Base-by-base conservation (phyloP, 352 stramenopile genomes). In the Globisporangium perplexum region DNA sequence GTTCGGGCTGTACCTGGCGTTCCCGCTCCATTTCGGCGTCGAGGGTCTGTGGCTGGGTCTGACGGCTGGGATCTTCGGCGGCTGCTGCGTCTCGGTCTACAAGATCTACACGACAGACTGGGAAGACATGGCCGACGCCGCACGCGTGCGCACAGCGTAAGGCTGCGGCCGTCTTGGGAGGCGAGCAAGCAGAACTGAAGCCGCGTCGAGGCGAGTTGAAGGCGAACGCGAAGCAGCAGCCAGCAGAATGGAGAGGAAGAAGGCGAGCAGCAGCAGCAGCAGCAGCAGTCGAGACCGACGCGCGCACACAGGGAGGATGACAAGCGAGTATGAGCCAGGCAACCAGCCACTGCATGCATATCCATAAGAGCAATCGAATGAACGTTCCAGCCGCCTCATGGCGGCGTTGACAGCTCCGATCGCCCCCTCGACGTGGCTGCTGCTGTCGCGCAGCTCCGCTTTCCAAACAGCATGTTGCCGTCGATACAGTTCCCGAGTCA, bases 11-110 rank as follows among this genome's bases (percentile, higher is more conserved):
- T 76, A 74, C 55, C 65, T 90, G 28, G 82, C 79, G 23, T 89
- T 93, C 57, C 59, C 56, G 10, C 64, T 76, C 28, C 53, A 77
- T 5, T 73, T 68, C 49, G 79, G 76, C 41, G 77, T 93, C 24
- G 77, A 88, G 61, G 83, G 79, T 11, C 71, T 93, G 52, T 93
- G 82, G 79, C 53, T 86, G 18, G 82, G 82, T 0, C 69, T 88
- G 30, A 83, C 72, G 14, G 53, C 58, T 1, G 79, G 82, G 18
- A 86, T 87, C 53, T 68, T 71, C 41, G 61, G 72, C n/a, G 82
- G 71, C 47, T 74, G 65, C 53, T 44, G 73, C 36, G 57, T 88
- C 31, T 90, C 74, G 6, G 62, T 86, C 55, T 41, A 71, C 71
- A 85, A 83, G 64, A 76, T 90, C 47, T 80, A 57, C 42, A 50